phyloP scores from a whole-genome alignment of 345 rosid species.

The Tarenaya hassleriana region DNA sequence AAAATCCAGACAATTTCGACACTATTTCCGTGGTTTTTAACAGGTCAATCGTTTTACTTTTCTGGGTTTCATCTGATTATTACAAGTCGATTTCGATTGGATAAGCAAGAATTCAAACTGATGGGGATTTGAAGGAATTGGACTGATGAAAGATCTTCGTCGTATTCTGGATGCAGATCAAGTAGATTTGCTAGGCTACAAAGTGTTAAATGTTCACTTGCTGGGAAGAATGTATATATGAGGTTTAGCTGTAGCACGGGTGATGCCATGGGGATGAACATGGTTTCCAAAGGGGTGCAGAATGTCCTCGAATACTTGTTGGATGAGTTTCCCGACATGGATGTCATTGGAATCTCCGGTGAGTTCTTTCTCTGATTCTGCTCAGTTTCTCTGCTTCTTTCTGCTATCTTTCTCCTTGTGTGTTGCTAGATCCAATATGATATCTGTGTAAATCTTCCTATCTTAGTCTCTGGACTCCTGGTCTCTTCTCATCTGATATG shows the following conservation, averaged over 20 bases:
- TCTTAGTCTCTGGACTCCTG: not conserved
- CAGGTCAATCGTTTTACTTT: conserved; percentile 32
- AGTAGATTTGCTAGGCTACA: conserved; percentile 76
- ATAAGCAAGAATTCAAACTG: too few relatives aligned
- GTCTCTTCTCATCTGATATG: not conserved
- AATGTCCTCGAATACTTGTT: conserved; percentile 75
- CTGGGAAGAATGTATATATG: conserved; percentile 77
- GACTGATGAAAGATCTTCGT: conserved; percentile 6
- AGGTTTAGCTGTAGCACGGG: conserved; percentile 82
- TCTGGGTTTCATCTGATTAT: not conserved
- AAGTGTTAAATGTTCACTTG: conserved; percentile 48
- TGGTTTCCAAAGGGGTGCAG: conserved; percentile 92
- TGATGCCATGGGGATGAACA: conserved; percentile 98
- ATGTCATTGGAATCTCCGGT: conserved; percentile 77
- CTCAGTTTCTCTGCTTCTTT: not conserved
- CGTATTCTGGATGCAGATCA: conserved; percentile 43
- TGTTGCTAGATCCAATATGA: too few relatives aligned
- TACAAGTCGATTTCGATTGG: conserved; percentile 3
- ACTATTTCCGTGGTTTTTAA: conserved; percentile 65
- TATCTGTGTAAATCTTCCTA: too few relatives aligned
- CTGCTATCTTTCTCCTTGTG: not conserved
- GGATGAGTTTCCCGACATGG: conserved; percentile 80
- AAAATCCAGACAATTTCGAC: conserved; percentile 57
- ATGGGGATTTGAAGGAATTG: not conserved
- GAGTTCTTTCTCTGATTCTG: conserved; percentile 10